Evolutionary conservation across 1,284 basidiomycete genomes (phyloP).

Genomic region (Athelia sp.): DNA sequence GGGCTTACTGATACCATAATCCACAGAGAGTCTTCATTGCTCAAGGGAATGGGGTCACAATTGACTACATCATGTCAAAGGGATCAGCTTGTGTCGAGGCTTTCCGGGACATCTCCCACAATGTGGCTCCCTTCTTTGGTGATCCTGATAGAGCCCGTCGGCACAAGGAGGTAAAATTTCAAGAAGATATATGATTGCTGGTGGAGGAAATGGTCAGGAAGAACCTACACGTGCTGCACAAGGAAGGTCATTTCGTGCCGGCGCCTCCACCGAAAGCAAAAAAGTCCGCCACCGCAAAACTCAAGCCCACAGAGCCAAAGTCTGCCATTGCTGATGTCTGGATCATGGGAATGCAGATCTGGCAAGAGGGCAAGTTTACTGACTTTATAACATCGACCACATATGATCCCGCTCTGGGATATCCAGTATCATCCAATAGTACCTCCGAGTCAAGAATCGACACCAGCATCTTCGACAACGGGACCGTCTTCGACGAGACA

Average conservation of each 20-base stretch:
- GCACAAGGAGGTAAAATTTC: slow-evolving; percentile 15
- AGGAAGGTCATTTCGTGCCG: background rate
- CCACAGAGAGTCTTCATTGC: slow-evolving; percentile 21
- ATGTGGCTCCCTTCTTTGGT: slow-evolving; percentile 15
- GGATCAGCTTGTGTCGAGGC: slow-evolving; percentile 24
- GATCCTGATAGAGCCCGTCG: slow-evolving; percentile 14
- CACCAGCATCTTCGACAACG: slow-evolving; percentile 3
- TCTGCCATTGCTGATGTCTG: slow-evolving; percentile 15
- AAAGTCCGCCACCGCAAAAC: slow-evolving; percentile 1
- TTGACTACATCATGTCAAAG: slow-evolving; percentile 21
- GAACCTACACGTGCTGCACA: slow-evolving; percentile 3
- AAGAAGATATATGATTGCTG: slow-evolving; percentile 14
- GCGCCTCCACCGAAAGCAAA: background rate
- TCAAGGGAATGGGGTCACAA: slow-evolving; percentile 15
- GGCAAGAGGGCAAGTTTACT: slow-evolving; percentile 14
- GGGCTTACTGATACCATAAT: background rate
- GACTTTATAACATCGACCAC: slow-evolving; percentile 18
- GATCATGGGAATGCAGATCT: slow-evolving; percentile 14
- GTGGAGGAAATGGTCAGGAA: slow-evolving; percentile 13
- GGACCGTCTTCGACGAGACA: slow-evolving; percentile 5
- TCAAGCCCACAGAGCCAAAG: slow-evolving; percentile 4
- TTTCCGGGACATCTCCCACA: slow-evolving; percentile 16
- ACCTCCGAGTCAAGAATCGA: background rate
- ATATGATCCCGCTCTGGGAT: slow-evolving; percentile 18
- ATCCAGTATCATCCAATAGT: slow-evolving; percentile 10